Base-by-base conservation (phyloP, 192 early-diverging fungal genomes). In the Spizellomyces punctatus region DNA sequence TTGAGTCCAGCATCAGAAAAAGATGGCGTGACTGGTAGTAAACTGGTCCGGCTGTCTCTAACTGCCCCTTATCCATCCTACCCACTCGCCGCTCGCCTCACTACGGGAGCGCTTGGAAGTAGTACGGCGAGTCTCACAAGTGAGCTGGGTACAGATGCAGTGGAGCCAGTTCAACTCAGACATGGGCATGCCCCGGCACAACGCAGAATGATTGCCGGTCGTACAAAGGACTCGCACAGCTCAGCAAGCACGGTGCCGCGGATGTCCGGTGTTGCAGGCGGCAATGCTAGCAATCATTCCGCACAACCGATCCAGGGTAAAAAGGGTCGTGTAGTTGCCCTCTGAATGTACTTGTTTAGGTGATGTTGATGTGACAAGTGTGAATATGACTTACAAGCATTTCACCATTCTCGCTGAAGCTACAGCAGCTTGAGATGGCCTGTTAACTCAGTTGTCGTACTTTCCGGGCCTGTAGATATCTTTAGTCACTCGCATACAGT, bases 131-230 rank as follows among this genome's bases (percentile, higher is more conserved):
- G 58, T 57, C 48, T 70, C 45, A 59, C 68, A 9, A 46, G 41
- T 46, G 68, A 70, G n/a, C 57, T 70, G 22, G 68, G 58, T 4
- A 70, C 68, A 42, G 68, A 70, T 36, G 57, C 68, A 21, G 68
- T 45, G 27, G 58, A 70, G 46, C 58, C 68, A 10, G 49, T 70
- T 56, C 68, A 70, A 46, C 68, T 36, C 1, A 36, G 27, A 36
- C 27, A 36, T 36, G 27, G 0, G 27, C 27, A 36, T 36, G 1
- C 27, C 27, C 27, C 27, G 27, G 27, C 27, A 36, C 27, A 36
- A 36, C 27, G 27, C 1, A 36, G 27, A 36, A 36, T 36, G 3
- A 3, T 36, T 36, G 27, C 27, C 27, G 27, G 27, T 36, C 27
- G 27, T 36, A 36, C 27, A 36, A 36, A 36, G 27, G 27, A 36